Conservation (phyloP, 768 basidiomycete species). For the Calocybe indica region DNA sequence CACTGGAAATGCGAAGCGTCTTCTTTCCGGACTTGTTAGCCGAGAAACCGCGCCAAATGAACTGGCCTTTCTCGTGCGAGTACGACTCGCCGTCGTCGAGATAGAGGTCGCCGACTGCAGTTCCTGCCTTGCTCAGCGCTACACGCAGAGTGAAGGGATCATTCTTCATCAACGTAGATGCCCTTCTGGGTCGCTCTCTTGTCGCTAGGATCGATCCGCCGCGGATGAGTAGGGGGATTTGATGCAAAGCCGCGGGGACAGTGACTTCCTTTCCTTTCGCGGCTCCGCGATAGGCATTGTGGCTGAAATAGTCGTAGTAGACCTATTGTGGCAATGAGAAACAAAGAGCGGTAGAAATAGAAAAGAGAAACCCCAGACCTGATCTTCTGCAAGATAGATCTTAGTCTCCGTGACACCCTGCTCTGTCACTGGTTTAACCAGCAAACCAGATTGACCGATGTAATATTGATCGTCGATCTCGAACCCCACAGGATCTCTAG, state of each 20-base stretch:
- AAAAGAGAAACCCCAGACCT: conserved; percentile 33
- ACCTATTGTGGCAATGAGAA: conserved; percentile 37
- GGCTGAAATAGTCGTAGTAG: conserved; percentile 91
- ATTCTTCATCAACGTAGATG: conserved; percentile 81
- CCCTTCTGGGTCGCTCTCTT: conserved; percentile 79
- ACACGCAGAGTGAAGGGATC: conserved; percentile 93
- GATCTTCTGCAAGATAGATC: conserved; percentile 84
- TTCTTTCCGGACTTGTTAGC: conserved; percentile 43
- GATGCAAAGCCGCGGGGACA: conserved; percentile 72
- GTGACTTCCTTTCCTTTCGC: conserved; percentile 63
- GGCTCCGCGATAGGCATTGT: conserved; percentile 60
- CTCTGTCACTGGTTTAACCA: conserved; percentile 86
- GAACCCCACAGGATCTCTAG: conserved; percentile 81
- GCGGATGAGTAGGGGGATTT: conserved; percentile 80
- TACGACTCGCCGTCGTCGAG: conserved; percentile 92
- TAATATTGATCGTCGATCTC: conserved; percentile 93
- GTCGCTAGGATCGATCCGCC: conserved; percentile 89
- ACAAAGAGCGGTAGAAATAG: conserved; percentile 4
- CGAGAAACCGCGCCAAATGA: conserved; percentile 76
- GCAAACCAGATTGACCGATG: conserved; percentile 79
- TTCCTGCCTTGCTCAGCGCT: conserved; percentile 55
- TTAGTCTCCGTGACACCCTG: conserved; percentile 63
- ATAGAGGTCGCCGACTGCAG: conserved; percentile 82
- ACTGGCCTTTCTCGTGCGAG: conserved; percentile 66
- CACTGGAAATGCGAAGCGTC: conserved; percentile 44